These are phyloP conservation scores for Thamnidium elegans DNA, from an alignment of 192 early-diverging fungal species.

Conservation along the genomic window DNA sequence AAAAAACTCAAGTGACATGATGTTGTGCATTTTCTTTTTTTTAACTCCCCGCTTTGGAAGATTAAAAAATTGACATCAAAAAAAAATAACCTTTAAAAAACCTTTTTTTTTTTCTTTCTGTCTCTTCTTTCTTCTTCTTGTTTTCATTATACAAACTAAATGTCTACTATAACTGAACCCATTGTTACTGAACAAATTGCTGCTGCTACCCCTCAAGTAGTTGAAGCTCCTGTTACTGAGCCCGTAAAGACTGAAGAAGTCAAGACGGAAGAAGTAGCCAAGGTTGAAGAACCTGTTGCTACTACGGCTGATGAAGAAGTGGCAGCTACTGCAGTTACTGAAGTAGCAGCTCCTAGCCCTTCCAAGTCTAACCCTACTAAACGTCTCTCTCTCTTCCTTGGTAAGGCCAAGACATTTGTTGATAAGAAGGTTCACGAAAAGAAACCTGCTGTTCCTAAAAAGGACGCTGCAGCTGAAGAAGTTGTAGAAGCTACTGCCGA, in stretches of 20 bases:
- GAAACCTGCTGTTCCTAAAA: not conserved
- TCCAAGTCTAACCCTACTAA: conserved; percentile 18
- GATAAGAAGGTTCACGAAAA: conserved; percentile 16
- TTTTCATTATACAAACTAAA: not conserved
- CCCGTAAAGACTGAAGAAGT: not conserved
- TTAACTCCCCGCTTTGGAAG: not conserved
- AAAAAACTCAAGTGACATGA: not conserved
- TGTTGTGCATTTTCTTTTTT: not conserved
- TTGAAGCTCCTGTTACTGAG: not conserved
- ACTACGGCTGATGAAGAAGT: not conserved
- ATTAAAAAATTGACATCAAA: no score
- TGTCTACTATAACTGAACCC: not conserved
- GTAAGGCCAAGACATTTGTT: conserved; percentile 22
- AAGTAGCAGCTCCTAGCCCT: not conserved
- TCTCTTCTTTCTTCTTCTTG: not conserved
- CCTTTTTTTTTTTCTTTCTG: conserved; percentile 4
- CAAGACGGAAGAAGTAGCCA: not conserved
- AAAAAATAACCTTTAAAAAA: not conserved
- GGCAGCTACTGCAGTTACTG: conserved; percentile 1
- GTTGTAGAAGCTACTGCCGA: conserved; percentile 1
- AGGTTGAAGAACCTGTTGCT: conserved; percentile 7
- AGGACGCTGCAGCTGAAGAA: not conserved
- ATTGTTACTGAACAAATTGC: not conserved
- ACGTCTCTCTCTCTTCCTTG: conserved; percentile 21
- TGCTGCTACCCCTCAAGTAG: not conserved